phyloP scores from a whole-genome alignment of 768 basidiomycete species.

The Suillus alpinus region DNA sequence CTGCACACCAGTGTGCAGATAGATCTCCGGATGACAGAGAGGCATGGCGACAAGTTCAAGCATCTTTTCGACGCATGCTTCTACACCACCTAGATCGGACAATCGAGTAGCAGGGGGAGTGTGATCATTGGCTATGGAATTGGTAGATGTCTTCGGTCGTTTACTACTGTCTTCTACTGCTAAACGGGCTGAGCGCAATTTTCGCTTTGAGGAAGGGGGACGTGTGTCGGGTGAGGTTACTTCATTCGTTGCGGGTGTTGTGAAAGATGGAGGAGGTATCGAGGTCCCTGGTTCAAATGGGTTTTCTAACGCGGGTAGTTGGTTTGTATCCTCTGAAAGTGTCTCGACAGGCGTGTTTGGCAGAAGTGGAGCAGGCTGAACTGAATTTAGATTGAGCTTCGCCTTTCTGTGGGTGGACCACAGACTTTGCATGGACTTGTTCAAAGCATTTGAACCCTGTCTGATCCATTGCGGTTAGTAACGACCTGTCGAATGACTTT shows the following conservation, averaged over 20 bases:
- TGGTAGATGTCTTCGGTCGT: conserved; percentile 44
- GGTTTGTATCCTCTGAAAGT: too few species aligned
- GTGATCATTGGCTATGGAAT: conserved; percentile 42
- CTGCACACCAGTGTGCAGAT: conserved; percentile 87
- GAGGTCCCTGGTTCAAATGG: too few species aligned
- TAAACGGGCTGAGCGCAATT: conserved; percentile 49
- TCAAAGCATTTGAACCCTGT: conserved; percentile 42
- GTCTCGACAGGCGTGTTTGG: too few species aligned
- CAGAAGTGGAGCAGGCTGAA: too few species aligned
- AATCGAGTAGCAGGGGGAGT: conserved; percentile 73
- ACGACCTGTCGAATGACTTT: conserved; percentile 2
- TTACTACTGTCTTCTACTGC: conserved; percentile 55
- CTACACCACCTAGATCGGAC: conserved; percentile 85
- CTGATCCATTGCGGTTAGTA: conserved; percentile 39
- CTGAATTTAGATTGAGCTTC: conserved; percentile 54
- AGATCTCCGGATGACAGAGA: conserved; percentile 91
- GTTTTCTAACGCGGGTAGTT: too few species aligned
- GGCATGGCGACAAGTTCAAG: conserved; percentile 95
- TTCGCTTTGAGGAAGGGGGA: conserved; percentile 52
- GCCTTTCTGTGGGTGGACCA: conserved; percentile 53
- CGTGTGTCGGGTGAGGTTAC: conserved; percentile 7
- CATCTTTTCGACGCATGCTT: conserved; percentile 84
- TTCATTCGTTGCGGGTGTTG: conserved; percentile 13
- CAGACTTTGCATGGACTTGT: too few species aligned
- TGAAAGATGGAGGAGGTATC: too few species aligned